These are phyloP conservation scores for Lycium barbarum DNA, from an alignment of 257 asterid genomes.

Conservation along the genomic window DNA sequence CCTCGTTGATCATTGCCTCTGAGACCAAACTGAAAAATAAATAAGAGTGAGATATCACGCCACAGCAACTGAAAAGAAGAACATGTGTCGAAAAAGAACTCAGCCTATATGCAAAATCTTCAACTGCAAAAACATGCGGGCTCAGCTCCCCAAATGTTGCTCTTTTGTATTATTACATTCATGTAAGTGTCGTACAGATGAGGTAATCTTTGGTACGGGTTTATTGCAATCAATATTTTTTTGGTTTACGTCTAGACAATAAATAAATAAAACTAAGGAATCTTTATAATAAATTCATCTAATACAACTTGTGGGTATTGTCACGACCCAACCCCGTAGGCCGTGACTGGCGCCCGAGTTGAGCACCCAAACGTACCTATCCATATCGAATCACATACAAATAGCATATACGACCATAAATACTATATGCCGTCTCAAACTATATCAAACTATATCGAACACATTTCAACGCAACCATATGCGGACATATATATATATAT, in stretches of 20 bases:
- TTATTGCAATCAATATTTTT: conserved; percentile 93
- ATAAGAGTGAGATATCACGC: conserved; percentile 30
- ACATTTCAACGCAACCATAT: too few relatives aligned
- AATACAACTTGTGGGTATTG: not conserved
- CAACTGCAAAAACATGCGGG: conserved; percentile 99
- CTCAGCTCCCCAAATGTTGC: conserved; percentile 97
- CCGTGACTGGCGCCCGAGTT: too few relatives aligned
- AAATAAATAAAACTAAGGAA: conserved; percentile 27
- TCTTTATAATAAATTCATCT: not conserved
- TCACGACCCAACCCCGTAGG: too few relatives aligned
- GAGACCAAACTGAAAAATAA: conserved; percentile 30
- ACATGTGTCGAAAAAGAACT: not conserved
- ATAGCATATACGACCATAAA: too few relatives aligned
- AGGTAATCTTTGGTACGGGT: conserved; percentile 98
- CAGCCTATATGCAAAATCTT: conserved; percentile 94
- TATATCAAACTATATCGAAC: too few relatives aligned
- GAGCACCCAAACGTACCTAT: too few relatives aligned
- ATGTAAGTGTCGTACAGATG: conserved; percentile 97
- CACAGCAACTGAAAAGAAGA: conserved; percentile 24
- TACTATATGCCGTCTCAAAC: too few relatives aligned
- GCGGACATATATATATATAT: too few relatives aligned
- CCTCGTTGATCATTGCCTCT: conserved; percentile 95
- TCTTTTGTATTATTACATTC: conserved; percentile 99
- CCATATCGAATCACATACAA: too few relatives aligned
- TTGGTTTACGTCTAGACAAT: conserved; percentile 92